These are phyloP conservation scores for Quercus agrifolia DNA, from an alignment of 306 rosid genomes.

Conservation along the genomic window DNA sequence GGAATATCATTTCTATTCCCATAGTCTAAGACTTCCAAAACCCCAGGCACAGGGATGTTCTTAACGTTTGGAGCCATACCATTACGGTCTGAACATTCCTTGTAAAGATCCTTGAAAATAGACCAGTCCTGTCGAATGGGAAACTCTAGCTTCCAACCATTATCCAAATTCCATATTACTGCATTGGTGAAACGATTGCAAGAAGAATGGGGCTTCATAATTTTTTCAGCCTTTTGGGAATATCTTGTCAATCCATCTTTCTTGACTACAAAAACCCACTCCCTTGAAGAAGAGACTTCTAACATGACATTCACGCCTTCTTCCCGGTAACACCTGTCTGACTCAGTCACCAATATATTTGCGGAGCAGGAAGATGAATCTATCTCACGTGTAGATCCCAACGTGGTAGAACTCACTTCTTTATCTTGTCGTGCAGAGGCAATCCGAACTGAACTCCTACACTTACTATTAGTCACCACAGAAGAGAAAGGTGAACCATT, in stretches of 20 bases:
- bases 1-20: constrained; percentile 23
- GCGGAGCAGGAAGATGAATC: constrained; percentile 47
- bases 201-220: constrained; percentile 46
- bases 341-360: constrained; percentile 51
- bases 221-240: constrained; percentile 52
- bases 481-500: constrained; percentile 25
- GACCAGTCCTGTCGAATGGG: constrained; percentile 50
- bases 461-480: constrained; percentile 30
- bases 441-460: constrained; percentile 30
- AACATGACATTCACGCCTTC: constrained; percentile 42
- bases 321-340: constrained; percentile 57
- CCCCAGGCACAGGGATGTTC: constrained; percentile 69
- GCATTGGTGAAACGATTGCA: constrained; percentile 54
- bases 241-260: constrained; percentile 51
- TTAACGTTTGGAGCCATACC: constrained; percentile 30
- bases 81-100: constrained; percentile 60
- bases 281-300: constrained; percentile 47
- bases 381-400: constrained; percentile 13
- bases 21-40: constrained; percentile 47
- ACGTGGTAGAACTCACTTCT: constrained; percentile 27
- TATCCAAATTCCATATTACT: constrained; percentile 40
- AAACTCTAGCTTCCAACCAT: constrained; percentile 74
- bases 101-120: constrained; percentile 65
- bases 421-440: constrained; percentile 21
- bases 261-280: constrained; percentile 66